Evolutionary conservation across 768 basidiomycete species (phyloP).

Genomic region (Lepiota venenata): DNA sequence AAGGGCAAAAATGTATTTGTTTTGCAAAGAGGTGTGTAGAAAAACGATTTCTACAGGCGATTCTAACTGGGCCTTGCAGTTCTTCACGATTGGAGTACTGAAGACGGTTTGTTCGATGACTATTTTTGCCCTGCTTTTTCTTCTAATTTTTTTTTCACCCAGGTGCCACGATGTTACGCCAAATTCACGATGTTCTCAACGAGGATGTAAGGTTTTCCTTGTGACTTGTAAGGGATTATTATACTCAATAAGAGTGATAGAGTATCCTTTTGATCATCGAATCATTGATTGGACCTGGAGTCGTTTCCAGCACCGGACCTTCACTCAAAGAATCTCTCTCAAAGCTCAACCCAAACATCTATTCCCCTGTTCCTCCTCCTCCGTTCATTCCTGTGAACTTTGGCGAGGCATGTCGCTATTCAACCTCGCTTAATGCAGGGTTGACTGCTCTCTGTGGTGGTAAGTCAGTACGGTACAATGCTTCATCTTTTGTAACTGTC

Average conservation of each 20-base stretch:
- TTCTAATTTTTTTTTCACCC: background rate
- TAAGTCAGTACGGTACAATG: conserved; percentile 11
- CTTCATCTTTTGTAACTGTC: too few relatives aligned
- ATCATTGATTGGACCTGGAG: conserved; percentile 17
- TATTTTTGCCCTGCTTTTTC: background rate
- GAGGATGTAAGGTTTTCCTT: conserved; percentile 14
- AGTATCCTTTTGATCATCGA: conserved; percentile 34
- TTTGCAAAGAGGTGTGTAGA: conserved; percentile 31
- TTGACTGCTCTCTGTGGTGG: conserved; percentile 33
- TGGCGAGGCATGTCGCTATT: conserved; percentile 31
- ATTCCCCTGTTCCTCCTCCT: conserved; percentile 32
- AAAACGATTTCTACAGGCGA: too few relatives aligned
- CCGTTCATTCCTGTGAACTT: conserved; percentile 14
- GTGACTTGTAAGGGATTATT: background rate
- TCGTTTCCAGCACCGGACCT: conserved; percentile 3
- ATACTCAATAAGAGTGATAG: background rate
- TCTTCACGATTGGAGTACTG: conserved; percentile 36
- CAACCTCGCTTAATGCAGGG: conserved; percentile 34
- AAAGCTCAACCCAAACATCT: conserved; percentile 23
- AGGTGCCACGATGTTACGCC: conserved; percentile 33
- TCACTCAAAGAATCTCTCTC: conserved; percentile 22
- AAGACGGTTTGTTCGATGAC: conserved; percentile 19
- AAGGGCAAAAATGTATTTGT: conserved; percentile 37
- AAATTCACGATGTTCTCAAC: conserved; percentile 28
- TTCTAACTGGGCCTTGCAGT: conserved; percentile 16